Evolutionary conservation across 2,329 filamentous ascomycete species (phyloP), one percentile per base, ranked within the genome.

Genomic region (Coleophoma cylindrospora): DNA sequence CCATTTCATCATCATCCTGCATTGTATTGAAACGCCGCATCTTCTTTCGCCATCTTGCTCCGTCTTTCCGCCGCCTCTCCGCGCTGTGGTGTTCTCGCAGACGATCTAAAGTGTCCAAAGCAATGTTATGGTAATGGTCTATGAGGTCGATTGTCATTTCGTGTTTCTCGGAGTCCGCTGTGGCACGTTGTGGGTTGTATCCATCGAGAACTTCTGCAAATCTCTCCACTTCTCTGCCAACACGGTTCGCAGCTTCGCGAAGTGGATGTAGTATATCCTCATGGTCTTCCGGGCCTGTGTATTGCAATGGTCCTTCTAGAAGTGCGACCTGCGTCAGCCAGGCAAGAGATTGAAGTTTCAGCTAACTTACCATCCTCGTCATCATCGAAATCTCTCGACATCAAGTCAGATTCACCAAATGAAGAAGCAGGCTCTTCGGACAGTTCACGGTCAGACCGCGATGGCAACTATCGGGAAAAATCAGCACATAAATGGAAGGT

Each of bases 121-220:
- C 72, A 63, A 81, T 78, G 34, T 74, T 72, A 64, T 83, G 74
- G 67, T 89, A 92, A 57, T 74, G 74, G 52, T 82, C 76, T 50
- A 86, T 76, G 4, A 95, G 75, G 46, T 82, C 77, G 59, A 89
- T 77, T n/a, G 89, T 79, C 53, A 84, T 79, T 43, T 80, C 77
- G 63, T 81, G 80, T 64, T 79, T 76, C 51, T 86, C 81, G 32
- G 75, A 65, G 45, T 56, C 69, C 55, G 53, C 72, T 64, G 56
- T 75, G 68, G 57, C 72, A 61, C 61, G 73, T 60, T 66, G 76
- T 59, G 61, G 84, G 69, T 73, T 77, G 67, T 91, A 92, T 49
- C 83, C 79, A 69, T 96, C 91, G 19, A 96, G 77, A 47, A 82
- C 81, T 64, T 87, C 86, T 36, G 91, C 91, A 64, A 96, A 96